These are phyloP conservation scores for Dactylellina drechsleri DNA, from an alignment of 2,329 filamentous ascomycete species.

Conservation along the genomic window DNA sequence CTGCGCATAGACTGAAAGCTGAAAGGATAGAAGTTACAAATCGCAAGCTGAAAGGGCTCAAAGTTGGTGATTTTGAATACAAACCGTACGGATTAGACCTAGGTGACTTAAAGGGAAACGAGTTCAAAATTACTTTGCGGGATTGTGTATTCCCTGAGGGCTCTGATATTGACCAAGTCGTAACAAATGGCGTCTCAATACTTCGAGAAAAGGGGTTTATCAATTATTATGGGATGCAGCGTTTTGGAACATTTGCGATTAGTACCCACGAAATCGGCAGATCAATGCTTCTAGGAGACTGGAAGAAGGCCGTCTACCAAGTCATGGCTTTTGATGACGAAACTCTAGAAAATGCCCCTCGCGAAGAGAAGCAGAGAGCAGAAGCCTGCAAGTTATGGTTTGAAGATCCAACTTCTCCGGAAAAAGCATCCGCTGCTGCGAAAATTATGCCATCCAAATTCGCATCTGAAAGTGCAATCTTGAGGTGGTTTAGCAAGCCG, in stretches of 20 bases:
- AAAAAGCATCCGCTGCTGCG: slow-evolving; percentile 71
- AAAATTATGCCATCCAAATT: slow-evolving; percentile 80
- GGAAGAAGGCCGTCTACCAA: slow-evolving; percentile 79
- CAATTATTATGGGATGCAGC: slow-evolving; percentile 98
- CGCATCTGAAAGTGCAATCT: slow-evolving; percentile 79
- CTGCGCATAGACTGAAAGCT: slow-evolving; percentile 70
- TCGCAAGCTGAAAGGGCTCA: slow-evolving; percentile 64
- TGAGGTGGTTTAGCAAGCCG: slow-evolving; percentile 72
- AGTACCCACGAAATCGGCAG: slow-evolving; percentile 87
- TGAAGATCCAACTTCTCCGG: slow-evolving; percentile 63
- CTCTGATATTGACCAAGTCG: slow-evolving; percentile 63
- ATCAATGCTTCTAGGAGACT: slow-evolving; percentile 83
- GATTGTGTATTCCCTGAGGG: slow-evolving; percentile 73
- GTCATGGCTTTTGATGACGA: slow-evolving; percentile 78
- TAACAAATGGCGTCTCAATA: slow-evolving; percentile 72
- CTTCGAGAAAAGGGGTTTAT: slow-evolving; percentile 83
- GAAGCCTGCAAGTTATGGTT: slow-evolving; percentile 80
- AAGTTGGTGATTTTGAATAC: slow-evolving; percentile 83
- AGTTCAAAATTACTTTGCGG: slow-evolving; percentile 90
- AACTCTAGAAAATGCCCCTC: slow-evolving; percentile 71
- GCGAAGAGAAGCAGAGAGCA: slow-evolving; percentile 82
- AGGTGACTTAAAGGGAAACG: slow-evolving; percentile 86
- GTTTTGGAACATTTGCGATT: slow-evolving; percentile 87
- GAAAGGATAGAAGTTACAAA: slow-evolving; percentile 75
- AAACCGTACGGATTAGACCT: slow-evolving; percentile 76